A percentile compares a stretch with the other conserved stretches of the same genome.
These are phyloP conservation scores for Ceratobasidium sp. DNA, from an alignment of 1,284 basidiomycete genomes.

Conservation along the genomic window DNA sequence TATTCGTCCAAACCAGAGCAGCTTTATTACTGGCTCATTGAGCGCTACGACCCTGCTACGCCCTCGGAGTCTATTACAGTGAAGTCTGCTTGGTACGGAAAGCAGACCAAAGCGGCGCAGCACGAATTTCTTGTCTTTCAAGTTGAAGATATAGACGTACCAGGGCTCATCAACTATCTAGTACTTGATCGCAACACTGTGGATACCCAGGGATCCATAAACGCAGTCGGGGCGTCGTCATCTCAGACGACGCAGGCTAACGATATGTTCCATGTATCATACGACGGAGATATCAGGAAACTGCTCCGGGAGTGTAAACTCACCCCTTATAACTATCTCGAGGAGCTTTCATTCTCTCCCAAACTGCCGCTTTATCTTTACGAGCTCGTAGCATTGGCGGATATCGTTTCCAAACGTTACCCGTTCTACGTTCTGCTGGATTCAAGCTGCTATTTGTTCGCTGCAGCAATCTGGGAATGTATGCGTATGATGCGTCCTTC, in stretches of 20 bases:
- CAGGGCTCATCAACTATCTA: slow-evolving; percentile 12
- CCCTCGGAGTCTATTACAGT: not conserved
- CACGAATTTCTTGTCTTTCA: slow-evolving; percentile 20
- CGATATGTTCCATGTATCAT: not conserved
- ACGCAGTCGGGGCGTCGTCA: not conserved
- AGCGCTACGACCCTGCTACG: not conserved
- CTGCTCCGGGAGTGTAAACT: not conserved
- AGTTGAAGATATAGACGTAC: not conserved
- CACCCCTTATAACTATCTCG: not conserved
- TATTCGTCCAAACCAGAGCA: slow-evolving; percentile 3
- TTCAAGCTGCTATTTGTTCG: not conserved
- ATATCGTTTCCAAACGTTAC: not conserved
- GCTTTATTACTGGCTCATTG: not conserved
- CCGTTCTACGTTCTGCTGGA: not conserved
- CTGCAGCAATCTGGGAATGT: slow-evolving; percentile 3
- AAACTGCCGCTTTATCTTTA: not conserved
- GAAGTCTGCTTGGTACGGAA: slow-evolving; percentile 11
- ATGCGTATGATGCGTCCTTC: not conserved
- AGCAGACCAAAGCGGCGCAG: not conserved
- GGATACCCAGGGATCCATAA: not conserved
- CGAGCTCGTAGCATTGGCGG: not conserved
- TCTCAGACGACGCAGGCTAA: not conserved
- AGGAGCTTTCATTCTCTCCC: not conserved
- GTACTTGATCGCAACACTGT: slow-evolving; percentile 1
- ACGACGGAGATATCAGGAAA: slow-evolving; percentile 1